These are phyloP conservation scores for Metschnikowia baotianmanensis DNA, from an alignment of 805 yeast species.

Conservation along the genomic window DNA sequence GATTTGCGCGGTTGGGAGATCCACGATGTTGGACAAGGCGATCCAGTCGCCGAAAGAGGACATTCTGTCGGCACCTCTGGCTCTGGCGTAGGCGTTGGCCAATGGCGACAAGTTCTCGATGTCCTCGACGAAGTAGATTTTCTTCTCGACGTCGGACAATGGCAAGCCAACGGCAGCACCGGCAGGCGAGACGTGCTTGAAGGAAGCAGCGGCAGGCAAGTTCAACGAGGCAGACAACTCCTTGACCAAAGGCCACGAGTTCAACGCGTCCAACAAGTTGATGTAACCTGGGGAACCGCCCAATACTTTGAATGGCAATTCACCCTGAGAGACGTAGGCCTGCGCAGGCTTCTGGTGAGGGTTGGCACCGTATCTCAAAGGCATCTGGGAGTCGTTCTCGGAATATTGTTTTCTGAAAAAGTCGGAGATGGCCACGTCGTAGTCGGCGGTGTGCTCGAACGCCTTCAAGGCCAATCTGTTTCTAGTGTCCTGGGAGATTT, in stretches of 20 bases:
- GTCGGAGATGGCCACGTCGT: slow-evolving; percentile 93
- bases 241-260: slow-evolving; percentile 98
- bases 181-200: slow-evolving; percentile 98
- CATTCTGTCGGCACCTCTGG: slow-evolving; percentile 99
- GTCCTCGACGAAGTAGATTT: slow-evolving; percentile 91
- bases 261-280: slow-evolving; percentile 92
- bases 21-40: slow-evolving; percentile 95
- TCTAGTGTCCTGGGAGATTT: slow-evolving; percentile 68
- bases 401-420: slow-evolving; percentile 97
- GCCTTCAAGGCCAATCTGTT: slow-evolving; percentile 92
- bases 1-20: slow-evolving; percentile 92
- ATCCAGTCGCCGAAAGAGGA: slow-evolving; percentile 98
- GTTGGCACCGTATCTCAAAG: slow-evolving; percentile 97
- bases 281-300: slow-evolving; percentile 97
- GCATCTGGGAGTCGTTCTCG: slow-evolving; percentile 84
- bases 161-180: slow-evolving; percentile 99
- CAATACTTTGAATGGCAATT: slow-evolving; percentile 90
- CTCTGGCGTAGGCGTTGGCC: slow-evolving; percentile 98
- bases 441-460: slow-evolving; percentile 97
- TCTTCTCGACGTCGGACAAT: slow-evolving; percentile 84
- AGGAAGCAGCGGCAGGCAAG: slow-evolving; percentile 98
- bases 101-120: slow-evolving; percentile 93
- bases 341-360: slow-evolving; percentile 99
- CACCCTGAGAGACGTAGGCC: slow-evolving; percentile 84
- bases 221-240: slow-evolving; percentile 92